phyloP scores from a whole-genome alignment of 148 eudicot species.

The Agrostemma githago region DNA sequence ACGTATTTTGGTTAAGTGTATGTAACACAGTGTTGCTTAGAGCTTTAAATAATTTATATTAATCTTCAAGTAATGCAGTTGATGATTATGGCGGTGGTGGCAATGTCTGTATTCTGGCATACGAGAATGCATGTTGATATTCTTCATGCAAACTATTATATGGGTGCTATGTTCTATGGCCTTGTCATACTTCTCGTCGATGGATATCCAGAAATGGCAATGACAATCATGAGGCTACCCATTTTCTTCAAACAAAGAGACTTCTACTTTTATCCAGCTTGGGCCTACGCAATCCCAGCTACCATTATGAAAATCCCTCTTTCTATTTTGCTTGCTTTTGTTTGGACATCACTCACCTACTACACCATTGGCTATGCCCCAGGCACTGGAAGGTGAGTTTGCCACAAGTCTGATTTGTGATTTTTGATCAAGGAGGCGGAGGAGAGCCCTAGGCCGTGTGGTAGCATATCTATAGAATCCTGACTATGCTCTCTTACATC shows the following conservation, averaged over 20 bases:
- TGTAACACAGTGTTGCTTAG: background rate
- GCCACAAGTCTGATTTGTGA: conserved; percentile 1
- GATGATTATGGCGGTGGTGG: conserved; percentile 37
- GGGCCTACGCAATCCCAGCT: conserved; percentile 84
- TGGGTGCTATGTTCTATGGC: conserved; percentile 66
- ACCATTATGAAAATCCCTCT: conserved; percentile 65
- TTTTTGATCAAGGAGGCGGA: background rate
- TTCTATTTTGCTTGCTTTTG: conserved; percentile 47
- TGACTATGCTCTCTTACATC: background rate
- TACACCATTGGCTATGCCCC: conserved; percentile 75
- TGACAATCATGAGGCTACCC: conserved; percentile 65
- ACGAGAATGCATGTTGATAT: conserved; percentile 54
- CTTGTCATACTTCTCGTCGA: conserved; percentile 50
- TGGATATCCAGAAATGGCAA: conserved; percentile 58
- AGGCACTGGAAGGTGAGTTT: conserved; percentile 67
- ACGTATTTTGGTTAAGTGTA: background rate
- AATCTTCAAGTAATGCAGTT: conserved; percentile 42
- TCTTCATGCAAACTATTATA: conserved; percentile 54
- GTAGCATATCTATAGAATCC: background rate
- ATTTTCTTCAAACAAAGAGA: conserved; percentile 83
- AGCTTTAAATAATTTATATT: conserved; percentile 10
- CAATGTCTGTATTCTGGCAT: conserved; percentile 68
- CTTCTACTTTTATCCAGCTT: conserved; percentile 68
- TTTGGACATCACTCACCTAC: conserved; percentile 73
- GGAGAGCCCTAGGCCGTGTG: background rate